Conservation (phyloP, 176 grass and related monocot genomes). For the Alopecurus myosuroides region DNA sequence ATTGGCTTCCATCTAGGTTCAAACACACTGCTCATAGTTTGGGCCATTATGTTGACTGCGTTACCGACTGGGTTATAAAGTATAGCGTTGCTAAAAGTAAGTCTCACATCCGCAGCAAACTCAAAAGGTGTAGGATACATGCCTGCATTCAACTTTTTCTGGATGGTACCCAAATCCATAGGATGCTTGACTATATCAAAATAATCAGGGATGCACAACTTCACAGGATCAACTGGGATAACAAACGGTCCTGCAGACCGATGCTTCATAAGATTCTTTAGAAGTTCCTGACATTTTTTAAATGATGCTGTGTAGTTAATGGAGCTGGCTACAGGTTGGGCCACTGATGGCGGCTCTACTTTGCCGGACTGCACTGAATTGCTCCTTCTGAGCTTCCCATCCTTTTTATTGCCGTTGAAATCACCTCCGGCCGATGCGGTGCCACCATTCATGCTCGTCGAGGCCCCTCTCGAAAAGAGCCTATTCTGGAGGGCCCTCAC, state of each 20-base stretch:
- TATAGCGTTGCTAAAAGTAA: conserved; percentile 87
- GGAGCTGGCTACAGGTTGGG: conserved; percentile 37
- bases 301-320: conserved; percentile 41
- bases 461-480: conserved; percentile 28
- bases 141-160: conserved; percentile 58
- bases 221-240: conserved; percentile 70
- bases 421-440: neutral
- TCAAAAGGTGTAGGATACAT: conserved; percentile 57
- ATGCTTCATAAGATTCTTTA: conserved; percentile 72
- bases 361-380: conserved; percentile 49
- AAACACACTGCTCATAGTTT: conserved; percentile 67
- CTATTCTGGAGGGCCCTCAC: conserved; percentile 52
- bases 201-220: conserved; percentile 91
- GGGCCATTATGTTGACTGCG: conserved; percentile 83
- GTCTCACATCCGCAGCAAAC: conserved; percentile 81
- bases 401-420: conserved; percentile 34
- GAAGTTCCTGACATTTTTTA: conserved; percentile 74
- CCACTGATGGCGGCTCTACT: conserved; percentile 7
- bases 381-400: conserved; percentile 35
- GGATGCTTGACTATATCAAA: conserved; percentile 75
- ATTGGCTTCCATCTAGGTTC: conserved; percentile 86
- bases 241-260: conserved; percentile 51
- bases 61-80: conserved; percentile 73
- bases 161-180: conserved; percentile 93
- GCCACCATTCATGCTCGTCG: conserved; percentile 27